Evolutionary conservation across 345 rosid species (phyloP), one percentile per base, ranked within the genome.

Genomic region (Eucalyptus victrix): DNA sequence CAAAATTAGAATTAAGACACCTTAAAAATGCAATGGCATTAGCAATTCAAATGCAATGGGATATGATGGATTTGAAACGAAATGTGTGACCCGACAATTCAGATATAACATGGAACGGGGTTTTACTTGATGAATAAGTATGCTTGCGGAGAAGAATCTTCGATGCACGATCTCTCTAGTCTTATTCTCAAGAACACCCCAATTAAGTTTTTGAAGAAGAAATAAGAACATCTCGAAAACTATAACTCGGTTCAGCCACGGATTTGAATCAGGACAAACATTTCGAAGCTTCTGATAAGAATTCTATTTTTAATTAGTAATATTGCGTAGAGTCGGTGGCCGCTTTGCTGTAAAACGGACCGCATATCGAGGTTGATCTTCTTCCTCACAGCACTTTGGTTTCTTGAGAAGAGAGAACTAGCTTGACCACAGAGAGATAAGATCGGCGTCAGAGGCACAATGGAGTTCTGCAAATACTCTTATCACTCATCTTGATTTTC

Each of bases 41-140:
- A n/a, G n/a, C 8, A 58, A 5, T 23, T 9, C 62, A 56, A 56
- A 56, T 56, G 1, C 9, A 56, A 10, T 0, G 26, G 24, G 30
- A 56, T 56, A 56, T 10, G 62, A 3, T 56, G 28, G 62, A 23
- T 58, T 26, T 2, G 4, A 54, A 54, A 54, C 1, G 28, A 21
- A 54, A 21, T 9, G 8, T 21, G 0, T 23, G 26, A 54, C 12
- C 1, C 0, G 15, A 58, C n/a, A 58, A 58, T 58, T 26, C 0
- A 3, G n/a, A 58, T 11, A 15, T 58, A 3, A 26, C 15, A 12
- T 58, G 65, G n/a, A 14, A 58, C 3, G 30, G n/a, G n/a, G 26
- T 58, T 26, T 58, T 58, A 26, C 65, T 26, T 58, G 7, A 0
- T 58, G 65, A 11, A 30, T 12, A 12, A 26, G 13, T 12, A 58